A percentile compares a stretch with the other conserved stretches of the same genome.
These are phyloP conservation scores for Gyromitra esculenta DNA, from an alignment of 2,329 filamentous ascomycete genomes.

Conservation along the genomic window DNA sequence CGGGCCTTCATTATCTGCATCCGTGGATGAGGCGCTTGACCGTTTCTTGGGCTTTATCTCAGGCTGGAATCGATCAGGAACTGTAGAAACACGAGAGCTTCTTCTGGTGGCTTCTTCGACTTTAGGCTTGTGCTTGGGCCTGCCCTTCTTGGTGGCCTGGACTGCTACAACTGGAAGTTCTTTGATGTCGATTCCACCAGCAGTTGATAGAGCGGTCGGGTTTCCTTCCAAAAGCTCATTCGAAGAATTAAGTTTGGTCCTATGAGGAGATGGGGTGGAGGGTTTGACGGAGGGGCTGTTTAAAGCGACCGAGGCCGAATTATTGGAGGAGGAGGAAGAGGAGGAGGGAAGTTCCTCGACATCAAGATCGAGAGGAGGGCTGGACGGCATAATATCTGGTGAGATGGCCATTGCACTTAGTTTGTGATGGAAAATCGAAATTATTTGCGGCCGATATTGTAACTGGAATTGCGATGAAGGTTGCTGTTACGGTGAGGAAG, in stretches of 20 bases:
- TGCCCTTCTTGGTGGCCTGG: background rate
- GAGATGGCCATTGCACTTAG: background rate
- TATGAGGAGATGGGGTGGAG: background rate
- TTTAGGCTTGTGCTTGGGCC: background rate
- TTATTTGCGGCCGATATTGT: background rate
- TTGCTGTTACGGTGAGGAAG: background rate
- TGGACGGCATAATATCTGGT: background rate
- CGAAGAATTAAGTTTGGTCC: background rate
- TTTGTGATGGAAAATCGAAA: background rate
- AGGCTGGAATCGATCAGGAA: conserved; percentile 20
- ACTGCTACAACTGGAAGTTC: background rate
- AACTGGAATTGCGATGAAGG: background rate
- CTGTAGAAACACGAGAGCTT: conserved; percentile 30
- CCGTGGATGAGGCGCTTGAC: background rate
- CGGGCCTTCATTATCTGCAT: too few relatives aligned
- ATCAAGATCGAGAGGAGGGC: background rate
- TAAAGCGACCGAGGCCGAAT: too few relatives aligned
- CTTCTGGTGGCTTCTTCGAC: conserved; percentile 11
- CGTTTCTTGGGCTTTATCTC: background rate
- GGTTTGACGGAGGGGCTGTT: background rate
- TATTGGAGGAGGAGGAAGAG: background rate
- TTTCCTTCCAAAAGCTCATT: too few relatives aligned
- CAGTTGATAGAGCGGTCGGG: too few relatives aligned
- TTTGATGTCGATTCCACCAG: background rate
- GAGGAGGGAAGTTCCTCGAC: background rate